Base-by-base conservation (phyloP, 257 asterid genomes). In the Coffea canephora region DNA sequence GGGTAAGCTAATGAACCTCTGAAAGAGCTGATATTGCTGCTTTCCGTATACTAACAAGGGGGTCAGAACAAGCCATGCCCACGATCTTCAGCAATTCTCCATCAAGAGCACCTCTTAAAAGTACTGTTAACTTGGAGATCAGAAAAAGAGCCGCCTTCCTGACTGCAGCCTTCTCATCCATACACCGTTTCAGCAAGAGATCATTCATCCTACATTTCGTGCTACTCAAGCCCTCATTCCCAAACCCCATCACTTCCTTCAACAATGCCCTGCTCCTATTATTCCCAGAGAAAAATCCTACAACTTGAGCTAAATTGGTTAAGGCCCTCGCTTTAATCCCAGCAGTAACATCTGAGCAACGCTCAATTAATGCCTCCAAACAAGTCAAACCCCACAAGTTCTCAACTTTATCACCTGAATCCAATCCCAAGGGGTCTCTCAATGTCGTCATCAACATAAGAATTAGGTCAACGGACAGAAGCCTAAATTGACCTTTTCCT, bases 91-190 rank as follows among this genome's bases (percentile, higher is more conserved):
- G 87, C 85, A 93, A 87, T 70, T 90, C 95, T 80, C 79, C 94
- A 52, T 93, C 97, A 70, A 88, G 90, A 71, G 91, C 87, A 54
- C 92, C 91, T 76, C 92, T 96, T 67, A 90, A 65, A 81, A 90
- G 85, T 12, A 86, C 84, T 69, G 87, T 83, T 77, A 92, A 83
- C 86, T 93, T 95, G 74, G 98, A 95, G 84, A 90, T 86, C 70
- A 95, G 86, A 73, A 90, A 75, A 79, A 95, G 97, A 69, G 97
- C 92, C 73, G 97, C 97, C 90, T 91, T 95, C 77, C 97, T 83
- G n/a, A 95, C 99, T 74, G 97, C 98, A 77, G 99, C 95, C 84
- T 93, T 95, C 86, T 93, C 97, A 81, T 95, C 99, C 88, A 82
- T 82, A 84, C 97, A 92, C 67, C 98, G 85, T 71, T 81, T 85